phyloP scores from a whole-genome alignment of 2,329 filamentous ascomycete genomes.

The Botryotinia convoluta region DNA sequence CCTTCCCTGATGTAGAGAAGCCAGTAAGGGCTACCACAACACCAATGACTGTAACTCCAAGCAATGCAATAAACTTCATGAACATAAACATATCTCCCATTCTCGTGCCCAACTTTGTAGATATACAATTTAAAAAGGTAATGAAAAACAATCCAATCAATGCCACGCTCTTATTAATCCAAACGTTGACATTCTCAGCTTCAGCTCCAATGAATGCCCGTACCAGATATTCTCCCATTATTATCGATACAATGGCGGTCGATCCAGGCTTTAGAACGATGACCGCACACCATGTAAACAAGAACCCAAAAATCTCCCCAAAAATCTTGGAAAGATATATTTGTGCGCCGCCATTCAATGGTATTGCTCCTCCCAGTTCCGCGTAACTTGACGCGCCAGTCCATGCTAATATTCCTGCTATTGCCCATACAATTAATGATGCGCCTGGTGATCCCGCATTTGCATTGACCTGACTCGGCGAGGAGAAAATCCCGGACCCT shows the following conservation, averaged over 20 bases:
- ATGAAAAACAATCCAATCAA: conserved; percentile 72
- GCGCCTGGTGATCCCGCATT: conserved; percentile 91
- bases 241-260: conserved; percentile 92
- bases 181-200: conserved; percentile 73
- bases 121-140: conserved; percentile 85
- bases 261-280: conserved; percentile 91
- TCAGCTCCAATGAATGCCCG: conserved; percentile 84
- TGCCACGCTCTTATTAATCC: conserved; percentile 88
- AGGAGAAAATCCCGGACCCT: conserved; percentile 94
- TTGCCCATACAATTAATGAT: conserved; percentile 83
- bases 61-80: conserved; percentile 86
- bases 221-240: conserved; percentile 97
- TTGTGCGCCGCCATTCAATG: conserved; percentile 90
- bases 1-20: conserved; percentile 70
- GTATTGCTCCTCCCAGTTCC: conserved; percentile 92
- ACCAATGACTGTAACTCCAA: conserved; percentile 83
- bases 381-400: conserved; percentile 94
- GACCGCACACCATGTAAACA: conserved; percentile 96
- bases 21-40: conserved; percentile 88
- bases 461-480: conserved; percentile 85
- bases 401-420: conserved; percentile 92
- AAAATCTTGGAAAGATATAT: conserved; percentile 96
- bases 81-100: conserved; percentile 95
- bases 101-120: conserved; percentile 81
- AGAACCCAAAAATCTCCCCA: conserved; percentile 85